These are phyloP conservation scores for Umbilicus rupestris DNA, from an alignment of 164 flowering plant genomes.

Conservation along the genomic window DNA sequence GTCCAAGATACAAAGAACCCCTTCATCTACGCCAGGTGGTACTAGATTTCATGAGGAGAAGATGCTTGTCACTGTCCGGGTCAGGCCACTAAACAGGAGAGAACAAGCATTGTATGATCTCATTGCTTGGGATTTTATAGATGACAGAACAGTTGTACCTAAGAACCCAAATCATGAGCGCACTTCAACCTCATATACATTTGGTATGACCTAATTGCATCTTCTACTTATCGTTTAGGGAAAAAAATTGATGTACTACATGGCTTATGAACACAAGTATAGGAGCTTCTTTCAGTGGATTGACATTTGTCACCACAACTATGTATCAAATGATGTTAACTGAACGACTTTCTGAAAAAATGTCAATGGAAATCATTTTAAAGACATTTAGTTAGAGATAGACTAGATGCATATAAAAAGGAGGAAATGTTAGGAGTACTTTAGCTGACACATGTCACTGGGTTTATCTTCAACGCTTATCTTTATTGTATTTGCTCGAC, in stretches of 20 bases:
- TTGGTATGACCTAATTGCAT: slow-evolving; percentile 31
- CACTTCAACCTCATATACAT: slow-evolving; percentile 27
- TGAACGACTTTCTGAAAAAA: too few species aligned
- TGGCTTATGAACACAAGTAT: neutral
- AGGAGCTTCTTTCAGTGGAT: too few species aligned
- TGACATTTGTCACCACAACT: neutral
- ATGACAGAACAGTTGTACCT: slow-evolving; percentile 40
- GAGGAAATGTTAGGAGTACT: neutral
- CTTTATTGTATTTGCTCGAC: neutral
- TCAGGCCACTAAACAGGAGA: slow-evolving; percentile 57
- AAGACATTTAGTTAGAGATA: too few species aligned
- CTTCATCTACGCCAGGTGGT: slow-evolving; percentile 44
- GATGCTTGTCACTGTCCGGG: slow-evolving; percentile 64
- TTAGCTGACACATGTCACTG: too few species aligned
- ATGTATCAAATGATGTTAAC: too few species aligned
- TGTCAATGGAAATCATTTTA: too few species aligned
- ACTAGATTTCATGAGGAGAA: slow-evolving; percentile 53
- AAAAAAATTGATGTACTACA: too few species aligned
- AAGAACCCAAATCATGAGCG: slow-evolving; percentile 49
- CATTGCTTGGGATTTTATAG: slow-evolving; percentile 59
- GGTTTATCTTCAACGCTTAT: too few species aligned
- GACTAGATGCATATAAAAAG: too few species aligned
- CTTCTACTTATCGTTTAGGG: neutral
- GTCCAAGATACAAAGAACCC: slow-evolving; percentile 40
- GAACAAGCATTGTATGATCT: slow-evolving; percentile 67